A percentile compares a stretch with the other conserved stretches of the same genome.
phyloP scores from a whole-genome alignment of 306 rosid species.

The Trifolium repens region DNA sequence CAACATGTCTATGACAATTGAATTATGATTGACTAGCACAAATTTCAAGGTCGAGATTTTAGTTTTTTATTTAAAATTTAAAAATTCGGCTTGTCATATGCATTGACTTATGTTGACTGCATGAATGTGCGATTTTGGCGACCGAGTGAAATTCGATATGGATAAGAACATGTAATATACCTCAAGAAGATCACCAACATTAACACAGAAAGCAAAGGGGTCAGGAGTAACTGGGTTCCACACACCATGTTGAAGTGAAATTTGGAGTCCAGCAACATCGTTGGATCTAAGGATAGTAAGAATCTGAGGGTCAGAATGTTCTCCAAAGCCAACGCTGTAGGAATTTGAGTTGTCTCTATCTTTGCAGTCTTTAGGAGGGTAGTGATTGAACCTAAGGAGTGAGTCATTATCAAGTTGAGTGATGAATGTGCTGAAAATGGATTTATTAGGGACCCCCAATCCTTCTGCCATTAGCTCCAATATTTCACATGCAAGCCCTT shows the following conservation, averaged over 20 bases:
- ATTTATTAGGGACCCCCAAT: slow-evolving; percentile 57
- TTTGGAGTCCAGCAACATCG: slow-evolving; percentile 80
- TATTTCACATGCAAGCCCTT: slow-evolving; percentile 69
- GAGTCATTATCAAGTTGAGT: slow-evolving; percentile 64
- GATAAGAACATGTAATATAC: slow-evolving; percentile 36
- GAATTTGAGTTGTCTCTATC: slow-evolving; percentile 39
- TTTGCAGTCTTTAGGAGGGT: slow-evolving; percentile 51
- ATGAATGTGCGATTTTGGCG: neutral
- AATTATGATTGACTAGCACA: no score
- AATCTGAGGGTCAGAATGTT: slow-evolving; percentile 92
- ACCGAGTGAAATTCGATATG: neutral
- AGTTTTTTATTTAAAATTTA: no score
- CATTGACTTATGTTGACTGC: no score
- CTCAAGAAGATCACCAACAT: slow-evolving; percentile 80
- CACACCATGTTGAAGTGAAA: slow-evolving; percentile 58
- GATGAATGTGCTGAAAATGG: slow-evolving; percentile 62
- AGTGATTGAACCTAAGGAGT: slow-evolving; percentile 79
- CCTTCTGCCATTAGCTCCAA: slow-evolving; percentile 78
- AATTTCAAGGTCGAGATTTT: no score
- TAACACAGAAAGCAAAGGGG: slow-evolving; percentile 71
- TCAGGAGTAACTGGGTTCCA: slow-evolving; percentile 81
- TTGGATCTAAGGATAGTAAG: slow-evolving; percentile 76
- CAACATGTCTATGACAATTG: no score
- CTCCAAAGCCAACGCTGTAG: slow-evolving; percentile 67
- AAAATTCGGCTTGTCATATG: no score